These are phyloP conservation scores for Juglanconis oblonga DNA, from an alignment of 2,329 filamentous ascomycete genomes.

Conservation along the genomic window DNA sequence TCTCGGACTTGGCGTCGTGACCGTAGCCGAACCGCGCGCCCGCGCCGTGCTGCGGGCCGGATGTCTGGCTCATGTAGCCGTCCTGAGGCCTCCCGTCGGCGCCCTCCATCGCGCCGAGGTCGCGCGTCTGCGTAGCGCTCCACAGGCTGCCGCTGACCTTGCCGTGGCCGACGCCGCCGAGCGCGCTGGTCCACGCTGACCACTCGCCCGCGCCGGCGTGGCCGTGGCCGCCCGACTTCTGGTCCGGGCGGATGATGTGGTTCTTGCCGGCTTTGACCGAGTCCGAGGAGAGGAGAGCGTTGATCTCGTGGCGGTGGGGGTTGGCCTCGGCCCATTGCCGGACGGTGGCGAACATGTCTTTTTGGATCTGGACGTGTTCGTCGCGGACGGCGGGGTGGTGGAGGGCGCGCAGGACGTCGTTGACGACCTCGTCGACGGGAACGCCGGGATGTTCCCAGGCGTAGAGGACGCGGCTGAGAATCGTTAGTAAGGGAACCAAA, in stretches of 20 bases:
- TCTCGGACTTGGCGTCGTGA: background rate
- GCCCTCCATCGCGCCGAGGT: slow-evolving; percentile 54
- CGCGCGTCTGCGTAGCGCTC: slow-evolving; percentile 58
- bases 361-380: slow-evolving; percentile 73
- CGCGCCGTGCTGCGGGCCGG: slow-evolving; percentile 15
- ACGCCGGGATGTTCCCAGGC: slow-evolving; percentile 89
- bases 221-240: slow-evolving; percentile 28
- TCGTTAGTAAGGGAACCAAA: slow-evolving; percentile 21
- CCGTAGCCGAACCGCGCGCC: slow-evolving; percentile 9
- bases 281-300: slow-evolving; percentile 75
- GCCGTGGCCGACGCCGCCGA: slow-evolving; percentile 43
- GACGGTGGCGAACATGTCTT: slow-evolving; percentile 85
- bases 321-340: slow-evolving; percentile 74
- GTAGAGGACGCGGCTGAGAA: slow-evolving; percentile 69
- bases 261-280: slow-evolving; percentile 83
- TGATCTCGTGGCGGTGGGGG: slow-evolving; percentile 64
- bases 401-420: slow-evolving; percentile 79
- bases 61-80: slow-evolving; percentile 23
- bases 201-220: slow-evolving; percentile 26
- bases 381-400: slow-evolving; percentile 86
- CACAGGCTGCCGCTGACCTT: slow-evolving; percentile 59
- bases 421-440: slow-evolving; percentile 76
- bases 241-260: slow-evolving; percentile 50
- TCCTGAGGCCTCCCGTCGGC: slow-evolving; percentile 34
- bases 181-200: slow-evolving; percentile 35